phyloP scores from a whole-genome alignment of 257 asterid species.

The Ocimum tenuiflorum region DNA sequence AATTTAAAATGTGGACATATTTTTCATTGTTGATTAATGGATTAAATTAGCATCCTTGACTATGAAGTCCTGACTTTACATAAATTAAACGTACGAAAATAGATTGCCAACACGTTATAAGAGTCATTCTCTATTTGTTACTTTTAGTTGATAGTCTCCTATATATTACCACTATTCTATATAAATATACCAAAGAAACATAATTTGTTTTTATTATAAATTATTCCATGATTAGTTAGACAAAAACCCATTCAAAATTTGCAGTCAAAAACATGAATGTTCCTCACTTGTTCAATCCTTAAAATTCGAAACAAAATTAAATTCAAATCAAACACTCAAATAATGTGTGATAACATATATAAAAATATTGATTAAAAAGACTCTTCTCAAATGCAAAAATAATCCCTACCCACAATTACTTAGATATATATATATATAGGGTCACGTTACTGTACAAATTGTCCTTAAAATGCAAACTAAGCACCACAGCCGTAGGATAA shows the following conservation, averaged over 20 bases:
- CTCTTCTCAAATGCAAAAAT: too few relatives aligned
- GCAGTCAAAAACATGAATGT: not conserved
- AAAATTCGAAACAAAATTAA: not conserved
- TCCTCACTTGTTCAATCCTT: not conserved
- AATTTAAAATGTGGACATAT: not conserved
- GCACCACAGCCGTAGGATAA: too few relatives aligned
- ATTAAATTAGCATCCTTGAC: not conserved
- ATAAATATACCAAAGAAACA: not conserved
- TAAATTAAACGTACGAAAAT: not conserved
- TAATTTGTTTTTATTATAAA: not conserved
- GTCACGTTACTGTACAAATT: too few relatives aligned
- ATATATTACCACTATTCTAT: too few relatives aligned
- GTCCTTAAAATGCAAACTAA: too few relatives aligned
- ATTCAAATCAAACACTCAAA: not conserved
- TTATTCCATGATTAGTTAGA: not conserved
- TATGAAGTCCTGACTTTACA: not conserved
- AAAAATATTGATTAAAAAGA: too few relatives aligned
- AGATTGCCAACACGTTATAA: slow-evolving; percentile 13
- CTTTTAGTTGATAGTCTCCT: too few relatives aligned
- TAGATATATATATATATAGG: too few relatives aligned
- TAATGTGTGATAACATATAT: too few relatives aligned
- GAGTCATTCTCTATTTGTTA: not conserved
- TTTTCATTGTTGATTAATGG: not conserved
- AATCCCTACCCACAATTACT: too few relatives aligned
- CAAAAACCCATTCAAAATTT: slow-evolving; percentile 2